Conservation (phyloP, 306 rosid species). For the Lagenaria siceraria region DNA sequence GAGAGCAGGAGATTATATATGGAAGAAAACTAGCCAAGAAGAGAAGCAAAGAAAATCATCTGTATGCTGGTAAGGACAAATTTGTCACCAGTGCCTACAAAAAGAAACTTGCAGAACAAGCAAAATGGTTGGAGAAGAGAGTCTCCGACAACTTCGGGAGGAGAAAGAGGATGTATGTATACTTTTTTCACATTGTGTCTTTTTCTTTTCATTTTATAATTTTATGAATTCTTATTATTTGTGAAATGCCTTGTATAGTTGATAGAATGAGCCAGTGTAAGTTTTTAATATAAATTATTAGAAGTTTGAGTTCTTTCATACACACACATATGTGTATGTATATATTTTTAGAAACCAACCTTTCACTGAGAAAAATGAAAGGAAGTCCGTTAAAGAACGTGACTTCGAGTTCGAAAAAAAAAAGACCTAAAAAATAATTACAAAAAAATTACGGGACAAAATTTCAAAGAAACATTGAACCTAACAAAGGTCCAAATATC, state of each 20-base stretch:
- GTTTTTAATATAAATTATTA: not conserved
- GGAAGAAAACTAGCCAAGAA: slow-evolving; percentile 80
- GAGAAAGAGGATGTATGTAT: slow-evolving; percentile 73
- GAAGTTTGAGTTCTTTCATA: no score
- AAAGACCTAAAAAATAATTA: no score
- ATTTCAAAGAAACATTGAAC: not conserved
- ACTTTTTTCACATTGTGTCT: not conserved
- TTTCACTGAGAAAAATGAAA: no score
- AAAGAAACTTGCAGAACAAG: slow-evolving; percentile 71
- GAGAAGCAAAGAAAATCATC: slow-evolving; percentile 79
- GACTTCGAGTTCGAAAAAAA: not conserved
- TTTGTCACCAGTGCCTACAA: slow-evolving; percentile 73
- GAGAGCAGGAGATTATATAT: slow-evolving; percentile 55
- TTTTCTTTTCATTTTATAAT: not conserved
- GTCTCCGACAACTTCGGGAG: slow-evolving; percentile 48
- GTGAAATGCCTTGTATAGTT: not conserved
- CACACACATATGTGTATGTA: no score
- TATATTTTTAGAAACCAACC: no score
- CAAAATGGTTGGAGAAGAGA: slow-evolving; percentile 72
- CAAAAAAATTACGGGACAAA: no score
- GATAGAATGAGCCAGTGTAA: not conserved
- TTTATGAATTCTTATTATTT: not conserved
- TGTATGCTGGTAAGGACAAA: slow-evolving; percentile 71
- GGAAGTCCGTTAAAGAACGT: not conserved
- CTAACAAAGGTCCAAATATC: not conserved